Conservation (phyloP, 345 rosid genomes). For the Gossypium herbaceum region DNA sequence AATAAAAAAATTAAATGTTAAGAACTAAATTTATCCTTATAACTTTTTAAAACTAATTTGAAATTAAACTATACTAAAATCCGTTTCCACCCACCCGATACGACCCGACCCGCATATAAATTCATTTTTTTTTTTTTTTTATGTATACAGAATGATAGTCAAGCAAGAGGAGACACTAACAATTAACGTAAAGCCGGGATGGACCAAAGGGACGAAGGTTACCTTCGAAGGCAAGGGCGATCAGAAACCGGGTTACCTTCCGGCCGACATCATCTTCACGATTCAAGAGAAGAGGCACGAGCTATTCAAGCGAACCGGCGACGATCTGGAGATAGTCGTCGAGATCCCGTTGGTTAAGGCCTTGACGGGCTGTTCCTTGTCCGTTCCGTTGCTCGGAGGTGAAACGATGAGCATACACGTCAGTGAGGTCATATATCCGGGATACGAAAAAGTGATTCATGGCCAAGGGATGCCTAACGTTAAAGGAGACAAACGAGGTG, state of each 20-base stretch:
- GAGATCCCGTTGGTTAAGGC: slow-evolving; percentile 79
- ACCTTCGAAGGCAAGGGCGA: slow-evolving; percentile 83
- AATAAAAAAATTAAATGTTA: too few species aligned
- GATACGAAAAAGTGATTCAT: slow-evolving; percentile 49
- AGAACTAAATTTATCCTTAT: too few species aligned
- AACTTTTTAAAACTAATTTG: too few species aligned
- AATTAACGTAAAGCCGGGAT: slow-evolving; percentile 75
- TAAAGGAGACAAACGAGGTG: slow-evolving; percentile 56
- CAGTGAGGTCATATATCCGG: slow-evolving; percentile 56
- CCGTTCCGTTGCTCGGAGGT: slow-evolving; percentile 64
- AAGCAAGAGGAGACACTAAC: slow-evolving; percentile 62
- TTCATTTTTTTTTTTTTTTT: too few species aligned
- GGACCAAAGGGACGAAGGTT: slow-evolving; percentile 84
- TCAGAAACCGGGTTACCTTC: slow-evolving; percentile 70
- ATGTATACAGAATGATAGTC: slow-evolving; percentile 39
- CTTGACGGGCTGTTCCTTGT: slow-evolving; percentile 66
- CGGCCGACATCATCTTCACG: slow-evolving; percentile 55
- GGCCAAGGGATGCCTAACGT: slow-evolving; percentile 77
- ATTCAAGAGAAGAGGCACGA: slow-evolving; percentile 65
- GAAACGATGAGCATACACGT: slow-evolving; percentile 48
- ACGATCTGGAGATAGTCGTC: slow-evolving; percentile 58
- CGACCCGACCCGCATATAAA: too few species aligned
- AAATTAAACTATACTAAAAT: too few species aligned
- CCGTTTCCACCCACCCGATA: too few species aligned
- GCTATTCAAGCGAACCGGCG: slow-evolving; percentile 44